Percentiles rank a stretch among this genome's conserved stretches.
phyloP scores from a whole-genome alignment of 257 asterid genomes.

The Salvia rosmarinus region DNA sequence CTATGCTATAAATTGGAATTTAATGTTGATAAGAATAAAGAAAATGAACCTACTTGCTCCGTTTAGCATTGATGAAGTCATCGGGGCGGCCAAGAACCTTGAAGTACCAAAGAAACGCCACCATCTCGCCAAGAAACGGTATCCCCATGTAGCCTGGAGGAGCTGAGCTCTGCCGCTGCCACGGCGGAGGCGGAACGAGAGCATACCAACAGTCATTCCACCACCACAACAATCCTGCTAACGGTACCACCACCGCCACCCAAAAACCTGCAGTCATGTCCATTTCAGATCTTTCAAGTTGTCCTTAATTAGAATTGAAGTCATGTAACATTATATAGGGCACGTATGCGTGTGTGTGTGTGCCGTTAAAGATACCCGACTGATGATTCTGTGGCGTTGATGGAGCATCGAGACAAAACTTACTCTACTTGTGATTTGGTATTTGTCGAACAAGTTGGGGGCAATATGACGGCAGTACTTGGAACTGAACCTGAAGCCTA shows the following conservation, averaged over 20 bases:
- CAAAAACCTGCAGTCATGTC: conserved; percentile 34
- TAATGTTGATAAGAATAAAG: no score
- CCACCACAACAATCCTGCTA: conserved; percentile 41
- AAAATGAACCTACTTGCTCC: conserved; percentile 36
- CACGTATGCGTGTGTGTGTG: no score
- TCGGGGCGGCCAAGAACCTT: conserved; percentile 52
- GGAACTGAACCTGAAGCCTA: no score
- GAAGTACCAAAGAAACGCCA: conserved; percentile 57
- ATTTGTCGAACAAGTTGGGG: no score
- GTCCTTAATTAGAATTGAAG: background rate
- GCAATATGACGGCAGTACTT: no score
- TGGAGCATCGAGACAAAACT: conserved; percentile 10
- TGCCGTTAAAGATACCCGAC: background rate
- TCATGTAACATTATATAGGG: background rate
- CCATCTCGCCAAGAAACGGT: conserved; percentile 60
- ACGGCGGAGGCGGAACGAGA: conserved; percentile 27
- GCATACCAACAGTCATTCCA: conserved; percentile 60
- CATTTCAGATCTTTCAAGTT: conserved; percentile 7
- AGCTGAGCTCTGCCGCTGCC: conserved; percentile 40
- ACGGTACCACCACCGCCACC: conserved; percentile 32
- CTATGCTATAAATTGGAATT: background rate
- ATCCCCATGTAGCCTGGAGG: conserved; percentile 64
- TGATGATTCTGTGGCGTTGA: conserved; percentile 6
- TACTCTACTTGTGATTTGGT: background rate
- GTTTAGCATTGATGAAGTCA: conserved; percentile 53